Conservation (phyloP, 2,329 filamentous ascomycete genomes). For the Cladosporium phlei region DNA sequence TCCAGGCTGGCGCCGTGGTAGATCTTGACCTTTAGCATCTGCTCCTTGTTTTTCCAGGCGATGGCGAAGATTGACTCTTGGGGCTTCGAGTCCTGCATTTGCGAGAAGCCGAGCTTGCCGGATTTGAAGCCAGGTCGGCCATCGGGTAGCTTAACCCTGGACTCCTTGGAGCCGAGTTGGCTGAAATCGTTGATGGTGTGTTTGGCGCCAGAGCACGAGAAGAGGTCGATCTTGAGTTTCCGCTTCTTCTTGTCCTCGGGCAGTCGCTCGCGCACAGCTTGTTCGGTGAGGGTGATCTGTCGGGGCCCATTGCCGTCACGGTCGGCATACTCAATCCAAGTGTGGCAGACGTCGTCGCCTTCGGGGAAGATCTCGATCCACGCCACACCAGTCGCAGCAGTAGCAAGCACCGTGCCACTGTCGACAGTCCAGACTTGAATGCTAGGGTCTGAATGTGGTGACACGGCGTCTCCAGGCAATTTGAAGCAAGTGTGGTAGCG, state of each 20-base stretch:
- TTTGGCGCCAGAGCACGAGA: constrained; percentile 69
- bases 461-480: constrained; percentile 66
- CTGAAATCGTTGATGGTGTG: constrained; percentile 74
- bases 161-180: constrained; percentile 63
- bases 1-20: constrained; percentile 75
- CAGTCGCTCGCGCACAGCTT: constrained; percentile 65
- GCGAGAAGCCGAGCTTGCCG: constrained; percentile 66
- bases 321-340: constrained; percentile 75
- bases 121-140: constrained; percentile 71
- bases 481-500: constrained; percentile 86
- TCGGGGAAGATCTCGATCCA: constrained; percentile 79
- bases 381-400: constrained; percentile 74
- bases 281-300: constrained; percentile 70
- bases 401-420: constrained; percentile 67
- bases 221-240: constrained; percentile 64
- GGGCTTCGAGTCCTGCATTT: constrained; percentile 64
- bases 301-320: constrained; percentile 58
- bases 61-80: constrained; percentile 68
- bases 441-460: constrained; percentile 59
- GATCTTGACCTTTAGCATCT: constrained; percentile 69
- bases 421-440: constrained; percentile 85
- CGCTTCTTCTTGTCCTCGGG: constrained; percentile 69
- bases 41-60: constrained; percentile 61
- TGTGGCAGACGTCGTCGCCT: constrained; percentile 72
- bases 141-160: constrained; percentile 69